A percentile compares a stretch with the other conserved stretches of the same genome.
Evolutionary conservation across 345 rosid species (phyloP).

Genomic region (Populus alba): DNA sequence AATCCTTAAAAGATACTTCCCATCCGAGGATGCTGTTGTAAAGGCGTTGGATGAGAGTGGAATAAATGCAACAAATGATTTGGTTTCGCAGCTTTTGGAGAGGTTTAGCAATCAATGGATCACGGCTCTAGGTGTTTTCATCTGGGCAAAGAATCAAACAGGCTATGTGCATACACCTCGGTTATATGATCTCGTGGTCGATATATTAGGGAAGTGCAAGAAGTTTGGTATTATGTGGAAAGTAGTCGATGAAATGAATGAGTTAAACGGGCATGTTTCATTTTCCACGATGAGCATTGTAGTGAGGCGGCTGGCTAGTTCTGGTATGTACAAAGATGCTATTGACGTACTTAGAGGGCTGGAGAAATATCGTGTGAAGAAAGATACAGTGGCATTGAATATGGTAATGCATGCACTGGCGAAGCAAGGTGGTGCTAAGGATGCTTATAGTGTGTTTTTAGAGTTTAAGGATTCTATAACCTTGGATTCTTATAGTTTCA

Average conservation of each 20-base stretch:
- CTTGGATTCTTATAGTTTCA: constrained; percentile 40
- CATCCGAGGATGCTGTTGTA: constrained; percentile 37
- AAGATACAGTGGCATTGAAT: constrained; percentile 50
- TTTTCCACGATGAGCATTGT: constrained; percentile 59
- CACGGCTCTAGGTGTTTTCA: constrained; percentile 62
- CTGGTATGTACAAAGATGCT: constrained; percentile 52
- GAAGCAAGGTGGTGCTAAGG: constrained; percentile 63
- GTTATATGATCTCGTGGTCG: constrained; percentile 56
- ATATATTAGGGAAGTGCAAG: constrained; percentile 55
- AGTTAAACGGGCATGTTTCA: constrained; percentile 43
- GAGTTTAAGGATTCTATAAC: constrained; percentile 44
- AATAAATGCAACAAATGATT: constrained; percentile 35
- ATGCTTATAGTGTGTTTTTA: constrained; percentile 45
- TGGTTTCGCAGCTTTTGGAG: constrained; percentile 54
- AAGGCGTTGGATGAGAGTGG: constrained; percentile 36
- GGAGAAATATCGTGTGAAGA: constrained; percentile 51
- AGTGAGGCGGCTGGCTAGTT: constrained; percentile 66
- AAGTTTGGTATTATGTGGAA: constrained; percentile 62
- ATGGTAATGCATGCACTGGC: constrained; percentile 72
- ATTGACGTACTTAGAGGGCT: constrained; percentile 51
- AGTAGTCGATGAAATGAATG: constrained; percentile 56
- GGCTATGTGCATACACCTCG: constrained; percentile 51
- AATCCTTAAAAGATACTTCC: constrained; percentile 40
- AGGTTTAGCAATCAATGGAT: constrained; percentile 65
- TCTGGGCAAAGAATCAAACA: constrained; percentile 75